phyloP scores from a whole-genome alignment of 2,329 filamentous ascomycete species.

The Alternaria sp. region DNA sequence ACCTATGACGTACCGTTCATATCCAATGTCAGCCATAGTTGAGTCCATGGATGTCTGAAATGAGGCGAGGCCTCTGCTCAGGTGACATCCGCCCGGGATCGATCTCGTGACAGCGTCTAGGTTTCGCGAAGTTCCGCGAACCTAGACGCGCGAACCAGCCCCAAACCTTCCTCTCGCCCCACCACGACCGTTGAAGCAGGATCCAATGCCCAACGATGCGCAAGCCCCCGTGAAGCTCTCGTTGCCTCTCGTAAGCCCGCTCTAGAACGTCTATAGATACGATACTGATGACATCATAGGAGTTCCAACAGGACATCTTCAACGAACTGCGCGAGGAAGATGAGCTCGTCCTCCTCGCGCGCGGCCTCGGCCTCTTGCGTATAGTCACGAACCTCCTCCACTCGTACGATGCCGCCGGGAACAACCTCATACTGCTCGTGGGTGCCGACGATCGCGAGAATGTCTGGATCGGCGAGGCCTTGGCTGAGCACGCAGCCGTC shows the following conservation, averaged over 20 bases:
- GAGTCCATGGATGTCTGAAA: neutral
- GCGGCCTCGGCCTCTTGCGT: conserved; percentile 88
- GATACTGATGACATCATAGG: conserved; percentile 50
- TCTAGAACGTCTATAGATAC: neutral
- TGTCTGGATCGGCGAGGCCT: conserved; percentile 92
- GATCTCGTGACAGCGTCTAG: conserved; percentile 36
- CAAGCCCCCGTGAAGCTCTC: conserved; percentile 76
- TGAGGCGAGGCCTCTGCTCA: neutral
- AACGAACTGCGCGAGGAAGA: conserved; percentile 75
- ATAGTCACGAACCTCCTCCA: conserved; percentile 96
- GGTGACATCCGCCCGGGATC: neutral
- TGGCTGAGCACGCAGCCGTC: conserved; percentile 93
- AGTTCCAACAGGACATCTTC: conserved; percentile 96
- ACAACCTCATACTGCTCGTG: conserved; percentile 87
- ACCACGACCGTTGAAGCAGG: conserved; percentile 22
- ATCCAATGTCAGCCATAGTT: neutral
- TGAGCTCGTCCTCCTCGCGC: conserved; percentile 89
- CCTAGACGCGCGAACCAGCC: conserved; percentile 22
- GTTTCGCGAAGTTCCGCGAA: conserved; percentile 7
- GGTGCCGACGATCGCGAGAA: conserved; percentile 93
- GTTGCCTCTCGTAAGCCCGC: conserved; percentile 67
- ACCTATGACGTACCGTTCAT: neutral
- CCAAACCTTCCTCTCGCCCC: conserved; percentile 19
- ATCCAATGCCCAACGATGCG: conserved; percentile 50
- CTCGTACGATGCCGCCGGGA: conserved; percentile 93